phyloP scores from a whole-genome alignment of 1,284 basidiomycete species.

The Marasmius fiardii region DNA sequence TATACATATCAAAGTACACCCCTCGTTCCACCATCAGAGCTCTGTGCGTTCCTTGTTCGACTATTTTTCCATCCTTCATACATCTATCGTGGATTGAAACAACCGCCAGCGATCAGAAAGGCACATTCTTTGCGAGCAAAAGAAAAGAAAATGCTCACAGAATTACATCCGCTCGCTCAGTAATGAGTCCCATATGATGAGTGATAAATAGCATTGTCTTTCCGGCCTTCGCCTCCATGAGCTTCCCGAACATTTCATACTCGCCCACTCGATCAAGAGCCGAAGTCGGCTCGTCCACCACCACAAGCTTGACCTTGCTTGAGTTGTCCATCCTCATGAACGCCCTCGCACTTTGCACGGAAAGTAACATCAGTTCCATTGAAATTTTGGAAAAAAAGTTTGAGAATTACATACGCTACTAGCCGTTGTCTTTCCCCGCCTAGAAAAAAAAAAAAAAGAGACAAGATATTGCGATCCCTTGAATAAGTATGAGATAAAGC shows the following conservation, averaged over 20 bases:
- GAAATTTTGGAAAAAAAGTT: background rate
- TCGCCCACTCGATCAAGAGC: conserved; percentile 35
- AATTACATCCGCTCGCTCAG: conserved; percentile 36
- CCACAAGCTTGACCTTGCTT: conserved; percentile 28
- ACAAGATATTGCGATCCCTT: no score
- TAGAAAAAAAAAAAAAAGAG: background rate
- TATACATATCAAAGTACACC: conserved; percentile 49
- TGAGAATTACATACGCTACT: conserved; percentile 36
- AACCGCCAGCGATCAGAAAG: background rate
- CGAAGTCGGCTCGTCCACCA: conserved; percentile 37
- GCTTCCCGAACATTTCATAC: conserved; percentile 28
- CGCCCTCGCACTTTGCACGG: conserved; percentile 29
- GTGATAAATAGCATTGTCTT: conserved; percentile 38
- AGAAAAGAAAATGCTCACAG: conserved; percentile 26
- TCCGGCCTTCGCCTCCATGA: conserved; percentile 24
- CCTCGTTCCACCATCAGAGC: conserved; percentile 42
- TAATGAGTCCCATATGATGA: conserved; percentile 32
- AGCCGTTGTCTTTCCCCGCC: conserved; percentile 45
- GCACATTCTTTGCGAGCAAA: background rate
- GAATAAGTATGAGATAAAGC: background rate
- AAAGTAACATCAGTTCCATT: background rate
- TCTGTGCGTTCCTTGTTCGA: conserved; percentile 52
- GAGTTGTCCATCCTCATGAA: conserved; percentile 34
- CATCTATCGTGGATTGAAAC: conserved; percentile 37
- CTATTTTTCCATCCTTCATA: conserved; percentile 53